Percentiles rank a stretch among this genome's conserved stretches.
phyloP scores from a whole-genome alignment of 2,329 filamentous ascomycete species.

The Paraphoma chrysanthemicola region DNA sequence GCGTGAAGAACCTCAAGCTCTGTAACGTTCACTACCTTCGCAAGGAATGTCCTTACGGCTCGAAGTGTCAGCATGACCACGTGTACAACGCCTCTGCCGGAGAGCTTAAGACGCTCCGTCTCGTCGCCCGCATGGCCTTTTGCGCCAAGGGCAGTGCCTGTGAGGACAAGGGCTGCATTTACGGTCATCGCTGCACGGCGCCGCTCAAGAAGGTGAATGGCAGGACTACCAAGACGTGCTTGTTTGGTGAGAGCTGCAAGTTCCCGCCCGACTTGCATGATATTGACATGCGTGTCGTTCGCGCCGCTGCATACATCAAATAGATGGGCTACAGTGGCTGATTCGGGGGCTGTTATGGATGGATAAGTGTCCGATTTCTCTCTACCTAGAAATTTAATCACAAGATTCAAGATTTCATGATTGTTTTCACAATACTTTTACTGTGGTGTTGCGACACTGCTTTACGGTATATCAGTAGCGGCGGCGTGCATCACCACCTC shows the following conservation, averaged over 20 bases:
- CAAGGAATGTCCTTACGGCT: slow-evolving; percentile 62
- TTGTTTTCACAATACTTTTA: no score
- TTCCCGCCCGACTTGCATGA: slow-evolving; percentile 65
- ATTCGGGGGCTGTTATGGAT: no score
- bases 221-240: slow-evolving; percentile 61
- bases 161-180: slow-evolving; percentile 67
- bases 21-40: slow-evolving; percentile 69
- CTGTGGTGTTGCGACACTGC: no score
- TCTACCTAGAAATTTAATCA: no score
- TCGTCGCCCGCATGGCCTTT: slow-evolving; percentile 68
- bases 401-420: no score
- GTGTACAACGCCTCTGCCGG: slow-evolving; percentile 59
- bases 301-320: no score
- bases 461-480: no score
- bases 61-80: slow-evolving; percentile 63
- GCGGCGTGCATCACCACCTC: no score
- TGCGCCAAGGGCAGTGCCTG: slow-evolving; percentile 65
- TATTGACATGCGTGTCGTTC: slow-evolving; percentile 63
- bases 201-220: slow-evolving; percentile 48
- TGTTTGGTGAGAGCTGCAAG: slow-evolving; percentile 65
- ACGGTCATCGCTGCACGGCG: slow-evolving; percentile 68
- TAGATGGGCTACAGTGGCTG: no score
- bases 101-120: slow-evolving; percentile 62
- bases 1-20: slow-evolving; percentile 67
- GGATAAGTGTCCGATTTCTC: no score